Base-by-base conservation (phyloP, 2,329 filamentous ascomycete genomes). In the Pseudogymnoascus sp. region DNA sequence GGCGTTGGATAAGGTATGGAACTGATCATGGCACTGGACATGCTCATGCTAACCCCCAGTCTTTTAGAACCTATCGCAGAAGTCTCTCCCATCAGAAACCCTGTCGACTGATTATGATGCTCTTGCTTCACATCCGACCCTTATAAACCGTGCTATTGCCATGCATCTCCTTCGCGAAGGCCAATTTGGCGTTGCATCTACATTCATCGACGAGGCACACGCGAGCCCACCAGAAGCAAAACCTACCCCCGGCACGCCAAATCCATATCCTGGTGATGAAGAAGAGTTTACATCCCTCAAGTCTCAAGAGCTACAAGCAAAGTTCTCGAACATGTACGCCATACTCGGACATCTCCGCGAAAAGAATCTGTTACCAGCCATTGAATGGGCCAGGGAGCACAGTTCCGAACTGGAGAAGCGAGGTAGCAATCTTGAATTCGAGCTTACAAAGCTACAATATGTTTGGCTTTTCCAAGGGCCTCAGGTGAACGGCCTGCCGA, bases 141-240 rank as follows among this genome's bases (percentile, higher is more conserved):
- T 97, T 11, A 91, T 97, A 72, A 96, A 97, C 76, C 86, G 93
- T 63, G 93, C 95, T 6, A 96, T 99, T 69, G 90, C 90, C 8
- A 97, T 97, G 92, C 95, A 99, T 73, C 83, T 99, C 21, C 82
- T 99, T 40, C 90, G 95, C 42, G 93, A 97, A 77, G 95, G 95
- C 59, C 90, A 96, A 72, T 99, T 99, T 75, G 82, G 82, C 21
- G 93, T 96, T 1, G 93, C 93, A 11, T 86, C 87, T 14, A 91
- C 87, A 1, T 97, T 99, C 70, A 84, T 96, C 59, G 79, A 82
- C 13, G 95, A 97, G 78, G 84, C 83, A 31, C 76, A 79, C 62
- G 73, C 78, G 24, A 76, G 78, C 65, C 77, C 79, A 40, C 74
- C 76, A 26, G 72, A 73, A 68, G 76, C 67, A 65, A 73, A 61